Conservation (phyloP, 345 rosid species). For the Acer yangbiense region DNA sequence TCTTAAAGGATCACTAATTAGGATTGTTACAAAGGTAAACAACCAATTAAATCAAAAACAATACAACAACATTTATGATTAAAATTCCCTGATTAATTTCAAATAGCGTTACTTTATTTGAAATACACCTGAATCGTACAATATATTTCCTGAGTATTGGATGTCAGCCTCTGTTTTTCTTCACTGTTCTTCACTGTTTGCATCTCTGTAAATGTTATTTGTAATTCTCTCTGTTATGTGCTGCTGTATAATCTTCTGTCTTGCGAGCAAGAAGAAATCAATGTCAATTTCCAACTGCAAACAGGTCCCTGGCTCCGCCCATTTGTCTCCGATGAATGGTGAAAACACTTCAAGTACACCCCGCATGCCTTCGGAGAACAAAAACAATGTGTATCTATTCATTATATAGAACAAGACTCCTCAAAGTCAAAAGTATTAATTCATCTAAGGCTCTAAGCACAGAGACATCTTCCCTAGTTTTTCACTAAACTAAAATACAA, state of each 20-base stretch:
- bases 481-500: background rate
- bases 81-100: no score
- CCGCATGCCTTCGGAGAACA: background rate
- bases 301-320: background rate
- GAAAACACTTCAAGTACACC: background rate
- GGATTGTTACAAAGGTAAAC: no score
- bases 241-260: background rate
- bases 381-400: background rate
- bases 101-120: no score
- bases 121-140: no score
- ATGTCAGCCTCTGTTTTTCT: background rate
- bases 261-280: background rate
- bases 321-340: background rate
- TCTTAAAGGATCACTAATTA: no score
- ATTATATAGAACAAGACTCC: background rate
- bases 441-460: background rate
- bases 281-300: background rate
- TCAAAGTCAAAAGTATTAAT: no score
- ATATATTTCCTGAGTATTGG: background rate
- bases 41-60: no score
- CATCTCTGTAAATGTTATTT: background rate
- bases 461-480: background rate
- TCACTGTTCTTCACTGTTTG: background rate
- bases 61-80: no score
- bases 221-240: background rate